These are phyloP conservation scores for Penicillium digitatum DNA, from an alignment of 2,329 filamentous ascomycete genomes.

Conservation along the genomic window DNA sequence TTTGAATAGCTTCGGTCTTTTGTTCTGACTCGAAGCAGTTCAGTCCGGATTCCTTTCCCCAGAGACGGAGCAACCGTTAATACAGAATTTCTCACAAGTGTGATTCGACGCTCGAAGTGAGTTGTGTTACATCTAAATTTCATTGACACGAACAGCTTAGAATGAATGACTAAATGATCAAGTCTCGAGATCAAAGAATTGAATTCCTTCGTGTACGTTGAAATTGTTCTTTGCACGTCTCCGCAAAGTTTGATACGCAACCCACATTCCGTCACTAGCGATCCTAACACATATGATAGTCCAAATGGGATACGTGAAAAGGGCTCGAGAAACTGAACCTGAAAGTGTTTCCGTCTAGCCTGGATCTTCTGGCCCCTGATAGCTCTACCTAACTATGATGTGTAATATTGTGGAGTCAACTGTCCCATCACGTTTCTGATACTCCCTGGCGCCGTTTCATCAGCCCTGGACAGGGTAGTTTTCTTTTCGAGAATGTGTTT, in stretches of 20 bases:
- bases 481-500: conserved; percentile 3
- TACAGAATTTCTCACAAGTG: neutral
- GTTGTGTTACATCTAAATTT: conserved; percentile 7
- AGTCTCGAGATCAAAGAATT: neutral
- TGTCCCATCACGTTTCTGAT: neutral
- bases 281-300: neutral
- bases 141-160: neutral
- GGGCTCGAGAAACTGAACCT: neutral
- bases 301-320: neutral
- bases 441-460: neutral
- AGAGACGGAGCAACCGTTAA: neutral
- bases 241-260: neutral
- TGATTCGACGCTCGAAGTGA: conserved; percentile 2
- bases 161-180: neutral
- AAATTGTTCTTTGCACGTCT: neutral
- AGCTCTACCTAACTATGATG: neutral
- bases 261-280: neutral
- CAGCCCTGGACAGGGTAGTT: conserved; percentile 3
- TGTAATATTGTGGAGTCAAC: neutral
- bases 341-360: neutral
- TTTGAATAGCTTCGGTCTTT: conserved; percentile 11
- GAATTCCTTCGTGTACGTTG: neutral
- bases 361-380: neutral
- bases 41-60: neutral
- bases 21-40: conserved; percentile 3